A percentile compares a stretch with the other conserved stretches of the same genome.
phyloP scores from a whole-genome alignment of 2,329 filamentous ascomycete species.

The Colletotrichum neosansevieriae region DNA sequence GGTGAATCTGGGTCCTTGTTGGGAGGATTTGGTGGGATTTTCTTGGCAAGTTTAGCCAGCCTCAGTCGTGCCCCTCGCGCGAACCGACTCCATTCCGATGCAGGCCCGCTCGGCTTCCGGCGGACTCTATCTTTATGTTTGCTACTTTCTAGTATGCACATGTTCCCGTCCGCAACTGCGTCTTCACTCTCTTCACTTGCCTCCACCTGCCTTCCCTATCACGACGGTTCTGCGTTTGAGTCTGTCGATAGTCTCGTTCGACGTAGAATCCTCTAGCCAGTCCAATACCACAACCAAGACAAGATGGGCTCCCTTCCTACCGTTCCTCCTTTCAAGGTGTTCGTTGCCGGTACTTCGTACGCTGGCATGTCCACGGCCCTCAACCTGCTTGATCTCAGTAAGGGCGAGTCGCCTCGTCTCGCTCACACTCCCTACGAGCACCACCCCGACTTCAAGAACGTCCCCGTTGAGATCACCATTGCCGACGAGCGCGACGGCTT shows the following conservation, averaged over 20 bases:
- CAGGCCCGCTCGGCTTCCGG: slow-evolving; percentile 37
- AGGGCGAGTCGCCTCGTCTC: slow-evolving; percentile 65
- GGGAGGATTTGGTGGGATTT: slow-evolving; percentile 21
- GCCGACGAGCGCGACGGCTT: slow-evolving; percentile 87
- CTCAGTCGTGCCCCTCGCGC: slow-evolving; percentile 18
- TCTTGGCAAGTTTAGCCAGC: slow-evolving; percentile 29
- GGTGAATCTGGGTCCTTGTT: slow-evolving; percentile 27
- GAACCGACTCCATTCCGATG: slow-evolving; percentile 25
- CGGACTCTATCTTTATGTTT: slow-evolving; percentile 32
- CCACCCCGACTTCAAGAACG: slow-evolving; percentile 56
- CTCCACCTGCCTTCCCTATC: slow-evolving; percentile 23
- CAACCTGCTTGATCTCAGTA: slow-evolving; percentile 75
- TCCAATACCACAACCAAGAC: slow-evolving; percentile 4
- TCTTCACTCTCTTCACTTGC: slow-evolving; percentile 22
- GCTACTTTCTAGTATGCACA: slow-evolving; percentile 17
- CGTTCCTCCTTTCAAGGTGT: slow-evolving; percentile 63
- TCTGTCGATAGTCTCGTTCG: not conserved
- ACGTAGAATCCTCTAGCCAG: slow-evolving; percentile 14
- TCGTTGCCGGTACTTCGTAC: slow-evolving; percentile 80
- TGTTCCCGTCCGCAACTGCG: slow-evolving; percentile 26
- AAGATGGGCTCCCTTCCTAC: slow-evolving; percentile 41
- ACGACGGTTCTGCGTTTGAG: slow-evolving; percentile 10
- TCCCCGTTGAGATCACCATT: slow-evolving; percentile 77
- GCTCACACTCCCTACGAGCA: slow-evolving; percentile 52
- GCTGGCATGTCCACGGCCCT: slow-evolving; percentile 75